phyloP scores from a whole-genome alignment of 257 asterid species.

The Solanum habrochaites region DNA sequence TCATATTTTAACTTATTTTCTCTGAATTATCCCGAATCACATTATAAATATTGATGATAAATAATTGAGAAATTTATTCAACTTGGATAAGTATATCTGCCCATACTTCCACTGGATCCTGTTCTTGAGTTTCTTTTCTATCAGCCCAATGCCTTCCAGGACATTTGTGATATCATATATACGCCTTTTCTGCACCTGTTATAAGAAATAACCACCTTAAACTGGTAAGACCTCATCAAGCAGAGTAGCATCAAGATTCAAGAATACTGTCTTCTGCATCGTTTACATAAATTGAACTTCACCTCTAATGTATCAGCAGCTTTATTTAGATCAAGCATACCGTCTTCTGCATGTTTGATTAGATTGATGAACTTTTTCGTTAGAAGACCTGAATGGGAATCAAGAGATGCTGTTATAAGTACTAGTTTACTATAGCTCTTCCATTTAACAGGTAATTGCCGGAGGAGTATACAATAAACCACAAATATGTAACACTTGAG shows the following conservation, averaged over 20 bases:
- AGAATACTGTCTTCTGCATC: conserved; percentile 71
- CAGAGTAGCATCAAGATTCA: not conserved
- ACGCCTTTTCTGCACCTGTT: conserved; percentile 96
- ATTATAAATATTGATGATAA: not conserved
- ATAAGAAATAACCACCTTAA: conserved; percentile 12
- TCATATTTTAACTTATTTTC: conserved; percentile 5
- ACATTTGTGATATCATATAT: conserved; percentile 96
- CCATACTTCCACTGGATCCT: conserved; percentile 98
- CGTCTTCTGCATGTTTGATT: conserved; percentile 88
- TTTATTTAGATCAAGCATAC: conserved; percentile 86
- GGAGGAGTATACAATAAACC: not conserved
- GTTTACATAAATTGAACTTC: conserved; percentile 81
- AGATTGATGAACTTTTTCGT: conserved; percentile 89
- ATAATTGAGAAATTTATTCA: not conserved
- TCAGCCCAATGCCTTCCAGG: conserved; percentile 95
- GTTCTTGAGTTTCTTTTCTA: conserved; percentile 93
- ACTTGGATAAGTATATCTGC: not conserved
- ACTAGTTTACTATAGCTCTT: not conserved
- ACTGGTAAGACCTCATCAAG: conserved; percentile 6
- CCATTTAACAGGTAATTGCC: not conserved
- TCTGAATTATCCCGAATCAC: not conserved
- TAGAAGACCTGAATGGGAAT: conserved; percentile 55
- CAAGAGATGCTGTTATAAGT: not conserved
- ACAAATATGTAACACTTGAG: not conserved
- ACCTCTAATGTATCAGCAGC: conserved; percentile 97